Base-by-base conservation (phyloP, 352 stramenopile species). In the Phytopythium cucurbitacearum region DNA sequence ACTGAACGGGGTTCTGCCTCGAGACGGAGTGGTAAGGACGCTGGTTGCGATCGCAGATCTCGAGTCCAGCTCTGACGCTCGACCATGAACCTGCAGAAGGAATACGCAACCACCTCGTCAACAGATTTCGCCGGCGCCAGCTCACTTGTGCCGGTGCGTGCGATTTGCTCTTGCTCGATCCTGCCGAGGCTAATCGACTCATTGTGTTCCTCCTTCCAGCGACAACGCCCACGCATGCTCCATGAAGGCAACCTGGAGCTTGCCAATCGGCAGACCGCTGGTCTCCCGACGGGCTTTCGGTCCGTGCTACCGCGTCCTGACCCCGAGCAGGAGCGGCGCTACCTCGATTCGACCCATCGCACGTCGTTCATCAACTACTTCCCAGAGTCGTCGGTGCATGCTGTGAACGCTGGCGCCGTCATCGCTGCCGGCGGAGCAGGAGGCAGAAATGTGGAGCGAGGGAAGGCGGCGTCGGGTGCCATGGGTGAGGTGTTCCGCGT, bases 331-430 rank as follows among this genome's bases (percentile, higher is more conserved):
- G 66, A 89, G 32, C 51, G 43, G 7, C 65, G 77, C 7, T 69
- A 86, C 33, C 51, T 93, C 36, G 66, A 87, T 48, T 85, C 83
- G 9, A 93, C 71, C 5, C 70, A 91, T 48, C 74, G 79, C 15
- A 67, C 67, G 2, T 64, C 76, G 0, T 88, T 86, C 48, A 55
- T 76, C 21, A 79, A 77, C 32, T 72, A 84, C 45, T 81, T 80
- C 37, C 40, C 59, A 3, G 48, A 40, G 6, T 42, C 55, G 13
- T 59, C 48, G 28, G 32, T 43, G 2, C 48, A 44, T 12, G 40
- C 45, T 42, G 47, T 42, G 7, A 55, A 59, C 37, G 41, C 60
- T 4, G 60, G 62, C 5, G 50, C 56, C 3, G 67, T 71, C 47
- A 68, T 68, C 21, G 48, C 71, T 5, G 79, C 81, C 1, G 82